Percentiles rank a stretch among this genome's conserved stretches.
phyloP scores from a whole-genome alignment of 371 early-diverging fungal genomes.

The Actinomucor elegans region DNA sequence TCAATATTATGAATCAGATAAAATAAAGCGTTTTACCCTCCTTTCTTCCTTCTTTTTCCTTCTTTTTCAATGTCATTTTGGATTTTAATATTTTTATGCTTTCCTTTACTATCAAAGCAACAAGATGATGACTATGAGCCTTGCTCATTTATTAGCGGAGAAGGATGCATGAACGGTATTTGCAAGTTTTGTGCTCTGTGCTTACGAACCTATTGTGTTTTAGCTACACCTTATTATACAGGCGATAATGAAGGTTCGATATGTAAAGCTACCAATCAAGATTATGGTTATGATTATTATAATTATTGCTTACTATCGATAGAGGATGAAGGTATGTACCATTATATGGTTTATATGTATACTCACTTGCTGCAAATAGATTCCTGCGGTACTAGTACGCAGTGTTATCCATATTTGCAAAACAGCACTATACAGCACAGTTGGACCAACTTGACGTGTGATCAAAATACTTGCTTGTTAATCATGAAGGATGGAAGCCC shows the following conservation, averaged over 20 bases:
- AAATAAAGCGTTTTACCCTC: neutral
- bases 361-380: too few relatives aligned
- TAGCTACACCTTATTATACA: constrained; percentile 17
- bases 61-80: neutral
- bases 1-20: too few relatives aligned
- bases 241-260: constrained; percentile 12
- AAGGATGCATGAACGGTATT: constrained; percentile 22
- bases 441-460: constrained; percentile 36
- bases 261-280: constrained; percentile 20
- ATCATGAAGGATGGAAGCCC: neutral
- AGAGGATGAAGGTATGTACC: neutral
- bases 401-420: constrained; percentile 36
- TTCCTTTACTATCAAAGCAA: neutral
- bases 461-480: constrained; percentile 23
- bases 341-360: neutral
- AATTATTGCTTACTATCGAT: constrained; percentile 35
- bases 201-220: constrained; percentile 32
- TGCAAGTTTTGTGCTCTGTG: constrained; percentile 50
- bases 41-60: neutral
- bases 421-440: constrained; percentile 12
- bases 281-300: constrained; percentile 30
- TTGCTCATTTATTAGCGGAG: constrained; percentile 13
- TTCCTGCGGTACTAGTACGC: constrained; percentile 35
- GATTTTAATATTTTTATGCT: neutral
- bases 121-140: neutral